These are phyloP conservation scores for Wickerhamiella allomyrinae DNA, from an alignment of 805 yeast species.

Conservation along the genomic window DNA sequence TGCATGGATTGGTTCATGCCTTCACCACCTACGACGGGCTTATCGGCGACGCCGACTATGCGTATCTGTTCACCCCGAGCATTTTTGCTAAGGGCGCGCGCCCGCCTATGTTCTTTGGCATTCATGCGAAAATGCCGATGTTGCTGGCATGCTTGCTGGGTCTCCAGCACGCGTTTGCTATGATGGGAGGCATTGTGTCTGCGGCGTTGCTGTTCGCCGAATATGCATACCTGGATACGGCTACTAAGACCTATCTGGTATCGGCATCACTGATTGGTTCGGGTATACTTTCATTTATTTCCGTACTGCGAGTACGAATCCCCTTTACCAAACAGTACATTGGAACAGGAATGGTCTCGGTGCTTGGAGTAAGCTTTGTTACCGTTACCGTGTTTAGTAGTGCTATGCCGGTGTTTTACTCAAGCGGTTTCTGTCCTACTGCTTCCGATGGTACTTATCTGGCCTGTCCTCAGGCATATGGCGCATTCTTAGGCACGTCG, in stretches of 20 bases:
- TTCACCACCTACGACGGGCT: slow-evolving; percentile 67
- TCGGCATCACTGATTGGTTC: slow-evolving; percentile 61
- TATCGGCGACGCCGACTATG: slow-evolving; percentile 79
- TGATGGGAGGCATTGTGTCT: slow-evolving; percentile 82
- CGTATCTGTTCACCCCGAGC: slow-evolving; percentile 63
- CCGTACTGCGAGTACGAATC: slow-evolving; percentile 69
- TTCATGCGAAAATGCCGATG: slow-evolving; percentile 71
- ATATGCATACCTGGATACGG: slow-evolving; percentile 42
- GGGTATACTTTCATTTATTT: slow-evolving; percentile 56
- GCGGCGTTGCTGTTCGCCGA: slow-evolving; percentile 66
- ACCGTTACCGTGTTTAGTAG: slow-evolving; percentile 68
- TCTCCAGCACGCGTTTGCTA: slow-evolving; percentile 73
- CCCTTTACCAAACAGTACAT: slow-evolving; percentile 58
- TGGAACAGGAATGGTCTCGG: slow-evolving; percentile 82
- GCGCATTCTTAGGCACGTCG: slow-evolving; percentile 74
- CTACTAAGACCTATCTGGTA: slow-evolving; percentile 44
- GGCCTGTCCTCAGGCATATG: slow-evolving; percentile 85
- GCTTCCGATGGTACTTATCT: slow-evolving; percentile 49
- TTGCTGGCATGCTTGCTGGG: slow-evolving; percentile 65
- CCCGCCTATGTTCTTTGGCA: slow-evolving; percentile 57
- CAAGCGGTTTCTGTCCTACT: slow-evolving; percentile 48
- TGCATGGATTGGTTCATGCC: slow-evolving; percentile 6
- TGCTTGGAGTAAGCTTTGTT: slow-evolving; percentile 84
- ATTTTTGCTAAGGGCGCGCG: slow-evolving; percentile 38
- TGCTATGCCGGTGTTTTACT: slow-evolving; percentile 71